Evolutionary conservation across 2,329 filamentous ascomycete species (phyloP).

Genomic region (Fusarium tupiense): DNA sequence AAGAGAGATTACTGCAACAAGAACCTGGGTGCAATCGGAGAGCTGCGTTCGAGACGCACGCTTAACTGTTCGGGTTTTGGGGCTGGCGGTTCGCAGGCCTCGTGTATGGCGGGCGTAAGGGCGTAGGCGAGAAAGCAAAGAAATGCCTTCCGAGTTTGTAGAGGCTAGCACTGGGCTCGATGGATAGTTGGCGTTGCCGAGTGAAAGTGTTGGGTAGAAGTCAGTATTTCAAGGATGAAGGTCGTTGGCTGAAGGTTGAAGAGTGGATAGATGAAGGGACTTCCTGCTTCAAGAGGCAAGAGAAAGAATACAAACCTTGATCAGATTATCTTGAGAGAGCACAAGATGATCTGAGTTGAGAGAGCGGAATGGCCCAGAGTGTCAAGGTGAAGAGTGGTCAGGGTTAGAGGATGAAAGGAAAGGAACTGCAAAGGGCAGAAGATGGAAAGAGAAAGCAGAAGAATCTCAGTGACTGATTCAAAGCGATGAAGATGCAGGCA

Average conservation of each 20-base stretch:
- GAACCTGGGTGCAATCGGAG: neutral
- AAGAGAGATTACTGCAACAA: neutral
- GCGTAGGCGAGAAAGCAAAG: neutral
- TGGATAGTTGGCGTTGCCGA: neutral
- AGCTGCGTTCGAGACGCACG: neutral
- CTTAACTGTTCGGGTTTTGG: neutral
- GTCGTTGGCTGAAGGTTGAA: neutral
- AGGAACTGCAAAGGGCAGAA: neutral
- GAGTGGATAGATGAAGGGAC: neutral
- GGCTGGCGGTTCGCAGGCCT: neutral
- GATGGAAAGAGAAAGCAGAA: neutral
- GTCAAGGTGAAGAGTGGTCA: neutral
- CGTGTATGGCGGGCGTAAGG: neutral
- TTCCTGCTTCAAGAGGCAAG: neutral
- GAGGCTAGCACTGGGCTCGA: neutral
- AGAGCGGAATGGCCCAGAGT: neutral
- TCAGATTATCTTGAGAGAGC: neutral
- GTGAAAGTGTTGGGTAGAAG: neutral
- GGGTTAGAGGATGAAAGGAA: neutral
- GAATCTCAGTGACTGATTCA: neutral
- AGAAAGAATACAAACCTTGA: neutral
- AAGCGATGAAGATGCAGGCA: neutral
- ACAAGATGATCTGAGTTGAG: neutral
- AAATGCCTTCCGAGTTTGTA: neutral
- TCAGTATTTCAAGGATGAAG: neutral